A percentile compares a stretch with the other conserved stretches of the same genome.
Evolutionary conservation across 495 filamentous ascomycete species (phyloP).

Genomic region (Neurospora hispaniola): DNA sequence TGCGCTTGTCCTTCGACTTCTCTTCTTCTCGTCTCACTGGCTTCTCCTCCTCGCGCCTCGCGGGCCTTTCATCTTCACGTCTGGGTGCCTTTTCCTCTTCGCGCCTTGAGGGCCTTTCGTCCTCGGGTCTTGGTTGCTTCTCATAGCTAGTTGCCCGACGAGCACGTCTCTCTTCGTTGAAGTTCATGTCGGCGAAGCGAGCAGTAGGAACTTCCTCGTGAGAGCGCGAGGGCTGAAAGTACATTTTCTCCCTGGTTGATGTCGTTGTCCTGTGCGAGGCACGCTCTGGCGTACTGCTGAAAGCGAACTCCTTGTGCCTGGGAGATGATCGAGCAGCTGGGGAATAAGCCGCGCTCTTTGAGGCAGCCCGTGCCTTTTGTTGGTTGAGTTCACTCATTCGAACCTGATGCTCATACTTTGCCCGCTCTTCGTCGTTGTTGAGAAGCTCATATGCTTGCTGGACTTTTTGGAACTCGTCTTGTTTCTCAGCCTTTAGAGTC

Average conservation of each 20-base stretch:
- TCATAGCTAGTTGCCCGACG: conserved; percentile 37
- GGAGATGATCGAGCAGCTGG: conserved; percentile 25
- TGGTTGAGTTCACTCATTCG: conserved; percentile 42
- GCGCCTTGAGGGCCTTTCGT: conserved; percentile 21
- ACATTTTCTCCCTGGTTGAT: conserved; percentile 23
- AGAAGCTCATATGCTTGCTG: conserved; percentile 90
- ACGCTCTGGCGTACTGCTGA: conserved; percentile 24
- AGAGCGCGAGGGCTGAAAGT: conserved; percentile 28
- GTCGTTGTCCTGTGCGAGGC: conserved; percentile 22
- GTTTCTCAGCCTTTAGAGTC: conserved; percentile 52
- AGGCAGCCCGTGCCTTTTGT: conserved; percentile 13
- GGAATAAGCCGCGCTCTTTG: conserved; percentile 26
- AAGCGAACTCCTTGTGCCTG: conserved; percentile 14
- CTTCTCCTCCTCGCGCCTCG: conserved; percentile 12
- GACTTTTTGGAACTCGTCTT: conserved; percentile 83
- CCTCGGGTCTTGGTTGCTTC: conserved; percentile 27
- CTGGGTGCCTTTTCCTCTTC: conserved; percentile 16
- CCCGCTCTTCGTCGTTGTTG: conserved; percentile 60
- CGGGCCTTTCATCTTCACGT: conserved; percentile 13
- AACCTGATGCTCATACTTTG: conserved; percentile 68
- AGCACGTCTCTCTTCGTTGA: conserved; percentile 24
- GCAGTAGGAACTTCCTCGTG: conserved; percentile 29
- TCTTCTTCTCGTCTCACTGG: conserved; percentile 7
- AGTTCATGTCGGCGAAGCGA: conserved; percentile 13
- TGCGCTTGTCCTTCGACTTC: conserved; percentile 15